phyloP scores from a whole-genome alignment of 371 early-diverging fungal species.

The Mortierella polycephala region DNA sequence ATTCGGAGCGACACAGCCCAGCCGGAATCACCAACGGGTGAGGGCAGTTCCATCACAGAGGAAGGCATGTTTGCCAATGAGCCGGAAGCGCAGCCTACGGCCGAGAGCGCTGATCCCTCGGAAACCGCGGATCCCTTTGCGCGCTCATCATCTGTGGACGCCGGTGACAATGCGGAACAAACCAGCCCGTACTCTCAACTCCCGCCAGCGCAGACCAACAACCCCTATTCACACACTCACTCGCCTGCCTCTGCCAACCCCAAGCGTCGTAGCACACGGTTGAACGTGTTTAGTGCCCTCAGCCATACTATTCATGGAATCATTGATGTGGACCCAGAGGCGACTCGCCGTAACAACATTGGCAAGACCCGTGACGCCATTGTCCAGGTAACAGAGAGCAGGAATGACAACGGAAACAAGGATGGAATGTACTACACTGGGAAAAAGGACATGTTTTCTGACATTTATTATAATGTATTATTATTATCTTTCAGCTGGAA shows the following conservation, averaged over 20 bases:
- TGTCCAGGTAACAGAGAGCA: constrained; percentile 56
- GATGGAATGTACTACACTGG: neutral
- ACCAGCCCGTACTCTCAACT: constrained; percentile 36
- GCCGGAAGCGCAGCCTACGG: constrained; percentile 18
- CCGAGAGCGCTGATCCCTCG: constrained; percentile 17
- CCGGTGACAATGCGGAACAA: constrained; percentile 3
- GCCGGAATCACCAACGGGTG: neutral
- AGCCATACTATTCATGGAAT: constrained; percentile 86
- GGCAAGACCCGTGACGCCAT: constrained; percentile 90
- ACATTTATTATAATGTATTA: neutral
- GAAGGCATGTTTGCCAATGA: constrained; percentile 35
- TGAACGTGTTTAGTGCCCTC: constrained; percentile 69
- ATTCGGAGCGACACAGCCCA: constrained; percentile 7
- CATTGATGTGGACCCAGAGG: constrained; percentile 95
- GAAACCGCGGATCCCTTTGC: constrained; percentile 17
- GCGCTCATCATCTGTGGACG: constrained; percentile 1
- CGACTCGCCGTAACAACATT: constrained; percentile 89
- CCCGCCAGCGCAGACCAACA: constrained; percentile 24
- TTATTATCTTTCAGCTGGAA: constrained; percentile 66
- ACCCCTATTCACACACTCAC: constrained; percentile 48
- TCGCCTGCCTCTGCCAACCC: constrained; percentile 14
- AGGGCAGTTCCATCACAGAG: constrained; percentile 20
- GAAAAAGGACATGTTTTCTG: neutral
- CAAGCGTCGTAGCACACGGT: constrained; percentile 58
- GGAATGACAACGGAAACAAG: neutral